phyloP scores from a whole-genome alignment of 805 yeast species.

The Candida hungchunana region DNA sequence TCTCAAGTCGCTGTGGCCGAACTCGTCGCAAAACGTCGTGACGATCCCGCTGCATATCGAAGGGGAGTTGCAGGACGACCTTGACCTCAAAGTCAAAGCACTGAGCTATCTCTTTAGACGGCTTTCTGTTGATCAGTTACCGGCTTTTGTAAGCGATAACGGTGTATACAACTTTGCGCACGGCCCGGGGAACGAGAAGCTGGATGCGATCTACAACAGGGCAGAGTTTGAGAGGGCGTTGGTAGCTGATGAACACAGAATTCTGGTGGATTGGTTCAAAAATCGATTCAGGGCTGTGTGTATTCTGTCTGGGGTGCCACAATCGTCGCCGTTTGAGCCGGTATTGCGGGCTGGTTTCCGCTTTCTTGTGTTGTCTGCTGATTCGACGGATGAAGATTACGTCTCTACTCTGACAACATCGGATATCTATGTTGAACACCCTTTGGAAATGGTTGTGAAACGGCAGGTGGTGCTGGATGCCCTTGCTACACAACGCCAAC shows the following conservation, averaged over 20 bases:
- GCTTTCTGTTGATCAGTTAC: conserved; percentile 38
- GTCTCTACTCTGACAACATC: conserved; percentile 42
- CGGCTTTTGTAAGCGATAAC: conserved; percentile 37
- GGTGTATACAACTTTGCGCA: conserved; percentile 22
- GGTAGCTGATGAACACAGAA: conserved; percentile 56
- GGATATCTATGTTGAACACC: conserved; percentile 56
- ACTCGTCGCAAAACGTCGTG: conserved; percentile 29
- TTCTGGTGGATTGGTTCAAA: conserved; percentile 60
- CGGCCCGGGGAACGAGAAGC: conserved; percentile 28
- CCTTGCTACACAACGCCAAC: conserved; percentile 25
- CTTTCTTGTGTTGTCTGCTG: conserved; percentile 38
- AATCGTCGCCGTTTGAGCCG: conserved; percentile 21
- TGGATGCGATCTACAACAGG: conserved; percentile 54
- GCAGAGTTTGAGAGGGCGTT: conserved; percentile 38
- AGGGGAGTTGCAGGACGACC: conserved; percentile 49
- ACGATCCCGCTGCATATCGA: conserved; percentile 46
- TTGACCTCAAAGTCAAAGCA: conserved; percentile 59
- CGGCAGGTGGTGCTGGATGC: conserved; percentile 36
- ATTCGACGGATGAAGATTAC: conserved; percentile 41
- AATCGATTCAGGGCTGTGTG: conserved; percentile 63
- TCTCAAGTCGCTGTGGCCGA: conserved; percentile 32
- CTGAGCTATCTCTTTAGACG: conserved; percentile 55
- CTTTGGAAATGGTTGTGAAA: conserved; percentile 35
- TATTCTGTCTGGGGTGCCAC: conserved; percentile 48
- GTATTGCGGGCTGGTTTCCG: conserved; percentile 22